Evolutionary conservation across 306 rosid genomes (phyloP), one percentile per base, ranked within the genome.

Genomic region (Amphicarpaea edgeworthii): DNA sequence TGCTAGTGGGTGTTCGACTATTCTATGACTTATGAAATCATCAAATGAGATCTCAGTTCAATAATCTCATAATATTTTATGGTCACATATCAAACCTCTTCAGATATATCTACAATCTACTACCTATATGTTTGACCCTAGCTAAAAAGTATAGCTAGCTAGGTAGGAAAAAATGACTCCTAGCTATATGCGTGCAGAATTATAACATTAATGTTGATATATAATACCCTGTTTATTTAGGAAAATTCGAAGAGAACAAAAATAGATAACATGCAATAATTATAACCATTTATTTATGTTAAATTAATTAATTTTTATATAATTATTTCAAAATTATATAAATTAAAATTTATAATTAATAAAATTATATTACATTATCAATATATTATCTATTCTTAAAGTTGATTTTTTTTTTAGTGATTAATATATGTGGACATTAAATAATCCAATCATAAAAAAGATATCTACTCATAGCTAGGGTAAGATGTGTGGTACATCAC

Each of bases 21-120:
- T n/a, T n/a, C 49, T 40, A 79, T 71, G 64, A 79, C 58, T 79
- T 61, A n/a, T 23, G 37, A 78, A 47, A 54, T 46, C 65, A 78
- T 7, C 55, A 28, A 59, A 42, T 47, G 20, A 6, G 26, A 77
- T 58, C 28, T 28, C 19, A 57, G 6, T 15, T 21, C 40, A 16
- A 53, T 8, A 28, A 26, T 41, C 46, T 58, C 23, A 21, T 12
- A 15, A 68, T 57, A 43, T 68, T 17, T 68, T 12, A 19, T 57
- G 42, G 62, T 38, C 70, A 68, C 60, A 17, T 45, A 34, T 62
- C 23, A 74, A 60, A 34, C 72, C 53, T 32, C 34, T 2, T 8
- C n/a, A 5, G 37, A 61, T 20, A 30, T 23, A n/a, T 17, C 64
- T 54, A 19, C 26, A n/a, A n/a, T 17, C 64, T 54, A 19, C 26